Conservation (phyloP, 1,284 basidiomycete species). For the Marasmius sp. region DNA sequence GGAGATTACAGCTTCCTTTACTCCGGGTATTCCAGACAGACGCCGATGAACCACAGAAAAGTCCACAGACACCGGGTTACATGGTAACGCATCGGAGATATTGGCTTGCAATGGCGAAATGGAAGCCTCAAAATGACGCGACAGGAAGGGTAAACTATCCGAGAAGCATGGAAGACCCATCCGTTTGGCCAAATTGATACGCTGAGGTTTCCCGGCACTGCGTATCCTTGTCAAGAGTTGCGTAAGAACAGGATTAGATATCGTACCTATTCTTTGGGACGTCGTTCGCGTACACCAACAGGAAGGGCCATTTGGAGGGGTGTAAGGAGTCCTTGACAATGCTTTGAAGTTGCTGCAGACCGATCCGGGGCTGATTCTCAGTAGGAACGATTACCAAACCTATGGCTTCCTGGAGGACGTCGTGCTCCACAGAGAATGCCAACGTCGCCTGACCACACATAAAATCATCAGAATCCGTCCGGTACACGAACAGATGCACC, state of each 20-base stretch:
- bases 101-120: slow-evolving; percentile 29
- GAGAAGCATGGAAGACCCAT: slow-evolving; percentile 35
- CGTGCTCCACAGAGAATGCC: slow-evolving; percentile 16
- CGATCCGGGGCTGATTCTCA: slow-evolving; percentile 4
- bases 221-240: background rate
- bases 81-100: slow-evolving; percentile 37
- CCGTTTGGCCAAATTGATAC: slow-evolving; percentile 41
- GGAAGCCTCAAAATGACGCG: slow-evolving; percentile 40
- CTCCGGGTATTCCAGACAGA: slow-evolving; percentile 40
- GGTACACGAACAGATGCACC: background rate
- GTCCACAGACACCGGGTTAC: slow-evolving; percentile 30
- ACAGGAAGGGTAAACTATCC: slow-evolving; percentile 31
- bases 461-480: background rate
- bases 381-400: slow-evolving; percentile 12
- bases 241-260: background rate
- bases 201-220: slow-evolving; percentile 42
- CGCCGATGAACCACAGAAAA: slow-evolving; percentile 39
- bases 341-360: slow-evolving; percentile 35
- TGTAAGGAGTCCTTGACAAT: slow-evolving; percentile 40
- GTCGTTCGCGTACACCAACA: slow-evolving; percentile 15
- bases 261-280: slow-evolving; percentile 13
- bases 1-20: slow-evolving; percentile 47
- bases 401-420: slow-evolving; percentile 15
- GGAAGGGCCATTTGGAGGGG: slow-evolving; percentile 29
- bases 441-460: slow-evolving; percentile 4